phyloP scores from a whole-genome alignment of 2,329 filamentous ascomycete genomes.

The Epichloe hybrida region DNA sequence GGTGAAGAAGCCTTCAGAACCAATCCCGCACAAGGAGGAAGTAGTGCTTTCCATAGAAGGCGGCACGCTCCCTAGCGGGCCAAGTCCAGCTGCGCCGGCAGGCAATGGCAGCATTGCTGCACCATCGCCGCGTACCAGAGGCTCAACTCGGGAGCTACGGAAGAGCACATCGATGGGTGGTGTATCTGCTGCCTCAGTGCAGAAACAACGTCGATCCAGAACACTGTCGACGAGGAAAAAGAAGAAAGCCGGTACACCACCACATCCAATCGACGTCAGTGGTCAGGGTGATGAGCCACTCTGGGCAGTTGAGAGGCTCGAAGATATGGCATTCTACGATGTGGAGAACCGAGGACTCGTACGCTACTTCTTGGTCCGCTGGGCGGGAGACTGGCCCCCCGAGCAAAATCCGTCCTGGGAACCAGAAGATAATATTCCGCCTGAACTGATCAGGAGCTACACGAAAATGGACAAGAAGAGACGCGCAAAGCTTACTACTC shows the following conservation, averaged over 20 bases:
- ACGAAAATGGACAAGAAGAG: constrained; percentile 17
- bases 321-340: constrained; percentile 26
- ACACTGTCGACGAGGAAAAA: constrained; percentile 1
- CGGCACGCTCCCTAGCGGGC: neutral
- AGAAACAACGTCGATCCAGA: neutral
- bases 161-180: neutral
- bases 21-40: neutral
- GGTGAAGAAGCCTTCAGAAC: neutral
- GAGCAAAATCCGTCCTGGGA: constrained; percentile 47
- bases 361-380: constrained; percentile 38
- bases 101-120: neutral
- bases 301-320: constrained; percentile 32
- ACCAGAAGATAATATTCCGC: constrained; percentile 36
- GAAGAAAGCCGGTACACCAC: neutral
- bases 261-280: neutral
- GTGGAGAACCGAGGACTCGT: constrained; percentile 21
- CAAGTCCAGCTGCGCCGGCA: neutral
- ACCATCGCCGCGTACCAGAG: neutral
- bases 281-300: constrained; percentile 12
- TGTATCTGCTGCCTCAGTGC: neutral
- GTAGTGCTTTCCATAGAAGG: constrained; percentile 3
- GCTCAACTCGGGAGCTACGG: neutral
- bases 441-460: constrained; percentile 27
- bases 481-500: constrained; percentile 3
- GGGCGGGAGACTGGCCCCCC: constrained; percentile 42